Evolutionary conservation across 2,329 filamentous ascomycete species (phyloP).

Genomic region (Colletotrichum sp.): DNA sequence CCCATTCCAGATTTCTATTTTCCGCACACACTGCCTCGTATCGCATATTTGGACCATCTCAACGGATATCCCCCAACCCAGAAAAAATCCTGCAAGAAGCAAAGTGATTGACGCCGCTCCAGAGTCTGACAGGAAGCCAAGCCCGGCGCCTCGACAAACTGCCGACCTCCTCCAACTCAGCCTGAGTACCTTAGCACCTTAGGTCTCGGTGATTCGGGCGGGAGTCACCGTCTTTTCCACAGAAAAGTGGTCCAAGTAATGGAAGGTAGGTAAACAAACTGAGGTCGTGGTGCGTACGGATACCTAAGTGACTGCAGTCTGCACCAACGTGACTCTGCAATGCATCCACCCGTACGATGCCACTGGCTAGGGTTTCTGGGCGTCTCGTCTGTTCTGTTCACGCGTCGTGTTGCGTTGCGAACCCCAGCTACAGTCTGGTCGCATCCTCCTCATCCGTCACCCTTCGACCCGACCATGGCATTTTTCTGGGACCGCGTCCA

Average conservation of each 20-base stretch:
- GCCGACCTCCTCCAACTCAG: background rate
- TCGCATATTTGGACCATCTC: background rate
- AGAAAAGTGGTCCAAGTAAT: background rate
- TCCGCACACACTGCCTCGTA: slow-evolving; percentile 5
- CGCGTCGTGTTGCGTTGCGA: background rate
- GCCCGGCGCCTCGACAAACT: background rate
- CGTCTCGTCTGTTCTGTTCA: background rate
- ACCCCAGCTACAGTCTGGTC: background rate
- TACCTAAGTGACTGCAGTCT: background rate
- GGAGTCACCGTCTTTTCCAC: background rate
- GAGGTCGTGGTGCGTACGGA: background rate
- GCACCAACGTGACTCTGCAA: background rate
- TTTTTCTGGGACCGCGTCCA: slow-evolving; percentile 4
- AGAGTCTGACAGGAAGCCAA: background rate
- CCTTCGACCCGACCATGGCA: background rate
- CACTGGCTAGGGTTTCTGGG: background rate
- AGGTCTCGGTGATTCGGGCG: background rate
- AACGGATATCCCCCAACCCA: background rate
- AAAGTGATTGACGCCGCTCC: background rate
- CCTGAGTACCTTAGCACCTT: background rate
- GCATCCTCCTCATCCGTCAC: background rate
- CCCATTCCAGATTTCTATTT: background rate
- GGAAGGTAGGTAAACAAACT: background rate
- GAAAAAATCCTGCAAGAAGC: background rate
- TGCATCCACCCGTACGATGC: background rate